phyloP scores from a whole-genome alignment of 495 filamentous ascomycete species.

The Penicillium malachiteum region DNA sequence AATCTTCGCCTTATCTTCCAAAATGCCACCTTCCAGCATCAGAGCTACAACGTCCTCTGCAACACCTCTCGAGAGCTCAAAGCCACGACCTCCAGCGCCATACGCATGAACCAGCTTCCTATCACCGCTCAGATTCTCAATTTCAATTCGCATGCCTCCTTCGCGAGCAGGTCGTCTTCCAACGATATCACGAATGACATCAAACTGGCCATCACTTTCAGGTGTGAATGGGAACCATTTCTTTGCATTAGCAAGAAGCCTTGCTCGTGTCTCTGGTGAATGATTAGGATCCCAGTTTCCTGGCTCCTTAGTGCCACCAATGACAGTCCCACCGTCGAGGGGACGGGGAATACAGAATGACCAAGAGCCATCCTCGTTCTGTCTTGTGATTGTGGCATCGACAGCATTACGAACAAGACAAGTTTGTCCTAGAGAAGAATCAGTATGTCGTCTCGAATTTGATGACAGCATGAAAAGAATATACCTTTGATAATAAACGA shows the following conservation, averaged over 20 bases:
- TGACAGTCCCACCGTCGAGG: constrained; percentile 58
- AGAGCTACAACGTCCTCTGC: constrained; percentile 37
- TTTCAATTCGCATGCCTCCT: constrained; percentile 44
- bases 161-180: constrained; percentile 44
- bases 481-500: constrained; percentile 57
- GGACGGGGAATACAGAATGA: constrained; percentile 60
- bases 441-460: no score
- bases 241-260: constrained; percentile 43
- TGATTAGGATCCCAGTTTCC: constrained; percentile 55
- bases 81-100: constrained; percentile 61
- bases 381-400: constrained; percentile 55
- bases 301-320: constrained; percentile 63
- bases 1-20: constrained; percentile 22
- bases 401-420: constrained; percentile 47
- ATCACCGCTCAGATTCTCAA: constrained; percentile 28
- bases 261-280: constrained; percentile 42
- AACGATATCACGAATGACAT: constrained; percentile 48
- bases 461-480: background rate
- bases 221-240: constrained; percentile 46
- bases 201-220: constrained; percentile 38
- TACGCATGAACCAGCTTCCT: constrained; percentile 58
- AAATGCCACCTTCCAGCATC: constrained; percentile 31
- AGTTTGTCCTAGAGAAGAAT: constrained; percentile 33
- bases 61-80: constrained; percentile 44
- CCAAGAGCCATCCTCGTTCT: constrained; percentile 59